phyloP scores from a whole-genome alignment of 2,329 filamentous ascomycete genomes.

The Metarhizium album region DNA sequence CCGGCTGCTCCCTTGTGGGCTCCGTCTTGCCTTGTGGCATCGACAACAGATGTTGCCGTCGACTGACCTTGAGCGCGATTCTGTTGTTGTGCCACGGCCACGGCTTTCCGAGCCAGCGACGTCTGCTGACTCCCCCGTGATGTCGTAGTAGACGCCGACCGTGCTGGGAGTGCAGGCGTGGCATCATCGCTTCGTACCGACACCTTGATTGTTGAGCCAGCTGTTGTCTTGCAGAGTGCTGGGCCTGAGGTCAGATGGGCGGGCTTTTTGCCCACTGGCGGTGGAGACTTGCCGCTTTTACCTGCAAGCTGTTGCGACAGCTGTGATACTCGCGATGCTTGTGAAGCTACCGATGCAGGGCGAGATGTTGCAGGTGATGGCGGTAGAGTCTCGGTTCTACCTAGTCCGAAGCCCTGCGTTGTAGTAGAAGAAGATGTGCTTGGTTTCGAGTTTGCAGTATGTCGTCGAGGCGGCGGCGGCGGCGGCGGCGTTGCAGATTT shows the following conservation, averaged over 20 bases:
- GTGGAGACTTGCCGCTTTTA: conserved; percentile 31
- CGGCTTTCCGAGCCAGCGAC: conserved; percentile 1
- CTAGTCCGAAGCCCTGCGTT: conserved; percentile 10
- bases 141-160: conserved; percentile 4
- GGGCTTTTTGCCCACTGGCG: conserved; percentile 53
- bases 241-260: conserved; percentile 34
- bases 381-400: conserved; percentile 15
- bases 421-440: conserved; percentile 2
- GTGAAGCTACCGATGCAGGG: conserved; percentile 17
- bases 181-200: conserved; percentile 12
- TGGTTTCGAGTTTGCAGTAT: conserved; percentile 20
- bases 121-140: background rate
- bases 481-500: conserved; percentile 18
- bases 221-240: conserved; percentile 14
- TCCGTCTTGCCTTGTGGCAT: conserved; percentile 9
- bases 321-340: conserved; percentile 24
- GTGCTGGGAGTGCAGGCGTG: conserved; percentile 8
- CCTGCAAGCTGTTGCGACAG: conserved; percentile 20
- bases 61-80: background rate
- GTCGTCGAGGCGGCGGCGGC: conserved; percentile 36
- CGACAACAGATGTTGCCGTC: background rate
- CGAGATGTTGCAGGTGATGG: conserved; percentile 18
- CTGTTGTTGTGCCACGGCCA: conserved; percentile 3
- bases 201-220: conserved; percentile 5
- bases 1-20: conserved; percentile 14